A percentile compares a stretch with the other conserved stretches of the same genome.
These are phyloP conservation scores for Stentor roeselii DNA, from an alignment of 73 alveolate genomes.

Conservation along the genomic window DNA sequence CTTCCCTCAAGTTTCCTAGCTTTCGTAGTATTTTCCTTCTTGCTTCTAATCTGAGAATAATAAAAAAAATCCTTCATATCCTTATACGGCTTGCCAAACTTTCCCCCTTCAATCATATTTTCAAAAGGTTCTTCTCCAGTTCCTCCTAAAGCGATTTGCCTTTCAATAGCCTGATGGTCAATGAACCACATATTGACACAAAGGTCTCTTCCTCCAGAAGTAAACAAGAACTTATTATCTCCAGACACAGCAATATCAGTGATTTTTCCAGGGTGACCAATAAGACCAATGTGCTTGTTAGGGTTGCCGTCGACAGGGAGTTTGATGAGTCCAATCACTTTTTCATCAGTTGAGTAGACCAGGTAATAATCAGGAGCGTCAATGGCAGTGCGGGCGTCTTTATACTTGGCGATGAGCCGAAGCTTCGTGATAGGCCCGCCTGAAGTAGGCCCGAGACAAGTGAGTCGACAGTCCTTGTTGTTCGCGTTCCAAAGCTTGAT, in stretches of 20 bases:
- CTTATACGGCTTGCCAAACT: constrained; percentile 89
- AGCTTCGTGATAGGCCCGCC: constrained; percentile 93
- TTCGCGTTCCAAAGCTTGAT: constrained; percentile 83
- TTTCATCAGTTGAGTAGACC: constrained; percentile 88
- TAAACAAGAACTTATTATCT: constrained; percentile 89
- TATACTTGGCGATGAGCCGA: constrained; percentile 51
- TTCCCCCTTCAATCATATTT: constrained; percentile 95
- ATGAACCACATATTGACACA: constrained; percentile 95
- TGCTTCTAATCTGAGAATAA: constrained; percentile 92
- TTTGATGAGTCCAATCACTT: constrained; percentile 93
- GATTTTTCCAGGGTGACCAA: constrained; percentile 97
- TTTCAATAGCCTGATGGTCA: constrained; percentile 90
- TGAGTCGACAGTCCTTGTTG: constrained; percentile 74
- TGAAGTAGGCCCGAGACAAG: constrained; percentile 97
- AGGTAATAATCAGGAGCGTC: constrained; percentile 63
- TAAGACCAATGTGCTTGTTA: constrained; percentile 95
- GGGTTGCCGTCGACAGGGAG: constrained; percentile 98
- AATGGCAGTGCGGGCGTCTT: constrained; percentile 63
- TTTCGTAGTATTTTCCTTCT: constrained; percentile 97
- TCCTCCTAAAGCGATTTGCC: constrained; percentile 85
- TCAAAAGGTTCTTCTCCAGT: constrained; percentile 93
- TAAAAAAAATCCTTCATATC: constrained; percentile 97
- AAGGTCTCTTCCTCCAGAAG: constrained; percentile 96
- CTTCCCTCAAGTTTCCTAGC: constrained; percentile 94
- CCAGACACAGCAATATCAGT: constrained; percentile 86